Evolutionary conservation across 2,329 filamentous ascomycete species (phyloP).

Genomic region (Madurella mycetomatis): DNA sequence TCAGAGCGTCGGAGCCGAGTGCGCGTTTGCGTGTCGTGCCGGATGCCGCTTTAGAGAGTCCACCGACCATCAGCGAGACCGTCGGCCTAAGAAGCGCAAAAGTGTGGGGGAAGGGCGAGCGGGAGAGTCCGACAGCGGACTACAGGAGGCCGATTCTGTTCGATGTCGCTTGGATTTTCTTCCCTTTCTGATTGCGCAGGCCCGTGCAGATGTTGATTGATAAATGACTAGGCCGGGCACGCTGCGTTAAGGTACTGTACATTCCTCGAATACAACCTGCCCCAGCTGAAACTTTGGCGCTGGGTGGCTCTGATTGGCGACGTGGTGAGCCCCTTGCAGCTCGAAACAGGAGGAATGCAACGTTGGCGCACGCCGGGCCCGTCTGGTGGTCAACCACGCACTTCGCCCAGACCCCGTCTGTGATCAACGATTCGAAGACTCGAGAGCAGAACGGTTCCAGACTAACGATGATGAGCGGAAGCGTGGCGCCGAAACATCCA

Average conservation of each 20-base stretch:
- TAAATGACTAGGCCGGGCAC: no score
- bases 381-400: neutral
- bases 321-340: slow-evolving; percentile 3
- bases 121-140: no score
- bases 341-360: slow-evolving; percentile 13
- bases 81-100: no score
- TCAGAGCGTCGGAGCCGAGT: no score
- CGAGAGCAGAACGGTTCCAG: neutral
- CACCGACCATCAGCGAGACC: no score
- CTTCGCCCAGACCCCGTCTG: neutral
- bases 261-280: neutral
- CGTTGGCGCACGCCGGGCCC: slow-evolving; percentile 1
- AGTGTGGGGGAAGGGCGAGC: no score
- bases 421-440: neutral
- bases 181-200: neutral
- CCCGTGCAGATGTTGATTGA: neutral
- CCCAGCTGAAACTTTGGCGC: neutral
- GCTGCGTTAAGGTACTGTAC: no score
- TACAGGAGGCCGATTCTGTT: no score
- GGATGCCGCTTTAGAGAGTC: no score
- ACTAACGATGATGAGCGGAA: neutral
- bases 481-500: neutral
- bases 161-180: neutral
- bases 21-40: no score
- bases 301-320: slow-evolving; percentile 7